Evolutionary conservation across 176 grass and related monocot genomes (phyloP).

Genomic region (Neostapfia colusana): DNA sequence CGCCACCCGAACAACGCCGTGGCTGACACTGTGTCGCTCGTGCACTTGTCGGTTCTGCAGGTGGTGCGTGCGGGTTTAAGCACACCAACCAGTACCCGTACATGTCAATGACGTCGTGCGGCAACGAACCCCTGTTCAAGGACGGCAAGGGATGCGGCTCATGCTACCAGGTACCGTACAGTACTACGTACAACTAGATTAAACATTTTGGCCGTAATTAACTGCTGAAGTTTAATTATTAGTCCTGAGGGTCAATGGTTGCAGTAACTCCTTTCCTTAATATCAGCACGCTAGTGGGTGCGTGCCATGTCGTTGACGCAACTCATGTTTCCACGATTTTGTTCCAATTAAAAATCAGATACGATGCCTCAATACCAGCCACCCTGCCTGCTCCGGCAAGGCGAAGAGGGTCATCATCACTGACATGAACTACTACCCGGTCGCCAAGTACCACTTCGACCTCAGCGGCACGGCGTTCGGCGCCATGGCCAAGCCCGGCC

Average conservation of each 20-base stretch:
- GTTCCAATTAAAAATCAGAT: constrained; percentile 31
- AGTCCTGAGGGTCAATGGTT: not conserved
- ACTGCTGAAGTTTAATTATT: not conserved
- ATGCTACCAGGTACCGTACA: constrained; percentile 52
- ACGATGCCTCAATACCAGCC: constrained; percentile 23
- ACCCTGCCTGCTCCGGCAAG: constrained; percentile 49
- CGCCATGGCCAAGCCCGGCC: constrained; percentile 42
- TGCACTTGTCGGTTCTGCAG: not conserved
- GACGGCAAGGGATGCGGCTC: constrained; percentile 57
- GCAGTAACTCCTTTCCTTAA: not conserved
- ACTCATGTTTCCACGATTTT: not conserved
- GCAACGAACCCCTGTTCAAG: constrained; percentile 34
- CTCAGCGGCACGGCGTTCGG: constrained; percentile 69
- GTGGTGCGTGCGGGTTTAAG: constrained; percentile 59
- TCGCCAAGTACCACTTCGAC: constrained; percentile 52
- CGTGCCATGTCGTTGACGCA: not conserved
- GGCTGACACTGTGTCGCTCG: too few species aligned
- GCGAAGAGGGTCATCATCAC: constrained; percentile 48
- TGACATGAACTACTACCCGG: constrained; percentile 59
- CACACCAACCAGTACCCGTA: constrained; percentile 47
- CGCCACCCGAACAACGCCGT: too few species aligned
- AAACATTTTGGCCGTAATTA: not conserved
- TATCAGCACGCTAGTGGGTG: not conserved
- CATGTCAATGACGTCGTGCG: constrained; percentile 59
- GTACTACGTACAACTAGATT: not conserved